A percentile compares a stretch with the other conserved stretches of the same genome.
Evolutionary conservation across 768 basidiomycete genomes (phyloP).

Genomic region (Russula vinacea): DNA sequence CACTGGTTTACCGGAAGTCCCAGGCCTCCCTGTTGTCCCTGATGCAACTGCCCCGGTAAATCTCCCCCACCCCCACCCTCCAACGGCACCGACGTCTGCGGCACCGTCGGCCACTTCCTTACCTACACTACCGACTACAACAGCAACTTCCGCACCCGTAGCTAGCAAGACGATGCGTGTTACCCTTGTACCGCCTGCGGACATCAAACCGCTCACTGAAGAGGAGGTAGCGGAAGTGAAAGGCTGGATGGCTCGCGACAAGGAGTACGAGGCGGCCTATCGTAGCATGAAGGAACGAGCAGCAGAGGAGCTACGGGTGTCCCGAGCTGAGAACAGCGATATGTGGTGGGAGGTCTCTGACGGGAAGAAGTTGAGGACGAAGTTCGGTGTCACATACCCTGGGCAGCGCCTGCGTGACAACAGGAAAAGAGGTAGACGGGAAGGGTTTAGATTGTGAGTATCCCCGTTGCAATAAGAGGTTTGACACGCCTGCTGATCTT

Average conservation of each 20-base stretch:
- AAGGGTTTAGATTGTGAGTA: slow-evolving; percentile 77
- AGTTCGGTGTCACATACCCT: slow-evolving; percentile 57
- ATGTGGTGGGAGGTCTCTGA: slow-evolving; percentile 68
- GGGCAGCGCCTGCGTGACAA: slow-evolving; percentile 43
- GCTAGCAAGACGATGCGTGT: slow-evolving; percentile 59
- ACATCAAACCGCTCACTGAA: slow-evolving; percentile 47
- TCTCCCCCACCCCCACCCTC: slow-evolving; percentile 15
- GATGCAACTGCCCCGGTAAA: slow-evolving; percentile 30
- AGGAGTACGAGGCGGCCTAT: slow-evolving; percentile 51
- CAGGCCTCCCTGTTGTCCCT: slow-evolving; percentile 21
- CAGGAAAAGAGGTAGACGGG: slow-evolving; percentile 55
- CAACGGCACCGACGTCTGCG: slow-evolving; percentile 30
- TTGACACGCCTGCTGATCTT: neutral
- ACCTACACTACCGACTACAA: slow-evolving; percentile 42
- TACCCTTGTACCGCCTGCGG: slow-evolving; percentile 56
- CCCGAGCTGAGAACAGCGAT: slow-evolving; percentile 43
- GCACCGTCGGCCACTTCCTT: slow-evolving; percentile 31
- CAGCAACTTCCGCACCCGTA: slow-evolving; percentile 45
- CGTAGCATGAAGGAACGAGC: slow-evolving; percentile 52
- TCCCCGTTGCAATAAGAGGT: slow-evolving; percentile 10
- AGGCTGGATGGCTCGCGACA: slow-evolving; percentile 63
- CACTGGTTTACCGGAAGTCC: slow-evolving; percentile 24
- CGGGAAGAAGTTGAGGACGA: slow-evolving; percentile 40
- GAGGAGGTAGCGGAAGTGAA: slow-evolving; percentile 53
- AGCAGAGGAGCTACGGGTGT: slow-evolving; percentile 47